Evolutionary conservation across 345 rosid genomes (phyloP).

Genomic region (Isatis tinctoria): DNA sequence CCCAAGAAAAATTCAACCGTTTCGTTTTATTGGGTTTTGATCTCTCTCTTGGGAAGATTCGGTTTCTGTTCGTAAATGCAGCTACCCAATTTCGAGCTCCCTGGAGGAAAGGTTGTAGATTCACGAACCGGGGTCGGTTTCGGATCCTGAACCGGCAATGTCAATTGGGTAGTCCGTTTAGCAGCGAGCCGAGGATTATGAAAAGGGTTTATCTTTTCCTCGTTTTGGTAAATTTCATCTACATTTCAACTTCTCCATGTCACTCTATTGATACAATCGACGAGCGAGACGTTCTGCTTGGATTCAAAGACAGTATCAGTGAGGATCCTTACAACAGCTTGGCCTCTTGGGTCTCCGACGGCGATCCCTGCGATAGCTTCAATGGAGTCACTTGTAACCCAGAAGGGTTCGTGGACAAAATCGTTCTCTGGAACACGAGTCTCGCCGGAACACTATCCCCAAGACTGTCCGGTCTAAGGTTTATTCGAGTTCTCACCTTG

Average conservation of each 20-base stretch:
- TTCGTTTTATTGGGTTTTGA: slow-evolving; percentile 4
- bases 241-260: slow-evolving; percentile 33
- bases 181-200: slow-evolving; percentile 50
- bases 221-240: slow-evolving; percentile 36
- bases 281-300: slow-evolving; percentile 80
- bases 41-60: neutral
- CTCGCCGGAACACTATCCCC: slow-evolving; percentile 67
- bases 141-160: slow-evolving; percentile 47
- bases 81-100: slow-evolving; percentile 4
- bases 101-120: neutral
- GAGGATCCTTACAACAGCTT: slow-evolving; percentile 67
- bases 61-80: slow-evolving; percentile 31
- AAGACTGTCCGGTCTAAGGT: slow-evolving; percentile 65
- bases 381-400: slow-evolving; percentile 72
- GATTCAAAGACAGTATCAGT: slow-evolving; percentile 66
- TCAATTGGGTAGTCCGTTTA: slow-evolving; percentile 55
- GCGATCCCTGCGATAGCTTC: slow-evolving; percentile 59
- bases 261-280: slow-evolving; percentile 39
- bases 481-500: slow-evolving; percentile 76
- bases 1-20: slow-evolving; percentile 28
- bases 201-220: slow-evolving; percentile 49
- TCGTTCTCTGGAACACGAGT: slow-evolving; percentile 85
- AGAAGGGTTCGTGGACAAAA: slow-evolving; percentile 67
- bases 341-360: slow-evolving; percentile 56
- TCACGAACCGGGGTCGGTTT: slow-evolving; percentile 13